Evolutionary conservation across 1,139 yeast genomes (phyloP), one percentile per base, ranked within the genome.

Genomic region (Kodamaea sp.): DNA sequence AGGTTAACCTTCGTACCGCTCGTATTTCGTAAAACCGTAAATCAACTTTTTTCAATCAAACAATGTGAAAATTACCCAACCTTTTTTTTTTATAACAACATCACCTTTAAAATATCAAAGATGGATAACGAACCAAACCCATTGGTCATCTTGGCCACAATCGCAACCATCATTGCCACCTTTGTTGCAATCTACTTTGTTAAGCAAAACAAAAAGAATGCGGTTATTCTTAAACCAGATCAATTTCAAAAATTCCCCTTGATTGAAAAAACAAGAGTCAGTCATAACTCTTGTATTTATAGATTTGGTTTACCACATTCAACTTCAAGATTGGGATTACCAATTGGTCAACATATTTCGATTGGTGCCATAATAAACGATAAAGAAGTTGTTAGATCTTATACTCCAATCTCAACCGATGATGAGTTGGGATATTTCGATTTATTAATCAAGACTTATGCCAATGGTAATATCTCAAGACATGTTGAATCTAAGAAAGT

Each of bases 261-360:
- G 57, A 78, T 86, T 50, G 81, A 83, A 59, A 90, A 87, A 68
- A 82, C 84, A 10, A 75, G 81, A 34, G 70, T 92, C 15, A 76
- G 88, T 29, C 95, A 86, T 62, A 89, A 90, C 63, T 75, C 96
- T 9, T 88, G 94, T 39, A 67, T 88, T 43, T 90, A 86, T 64
- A 77, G 94, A 57, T 89, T 92, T 57, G 90, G 86, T 3, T 77
- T 92, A 53, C 96, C 96, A 38, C 74, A 75, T 46, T 73, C 83
- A 29, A 72, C 79, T 36, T 94, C 86, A 59, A 71, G 80, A 37
- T 75, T 92, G 46, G 97, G 97, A 6, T 75, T 92, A 52, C 97
- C 97, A 40, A 85, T 89, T 57, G 98, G 98, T 40, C 97, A 92
- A 67, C 96, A 89, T 60, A 82, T 89, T 55, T 76, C 86, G 34